A percentile compares a stretch with the other conserved stretches of the same genome.
These are phyloP conservation scores for Eucommia ulmoides DNA, from an alignment of 257 asterid genomes.

Conservation along the genomic window DNA sequence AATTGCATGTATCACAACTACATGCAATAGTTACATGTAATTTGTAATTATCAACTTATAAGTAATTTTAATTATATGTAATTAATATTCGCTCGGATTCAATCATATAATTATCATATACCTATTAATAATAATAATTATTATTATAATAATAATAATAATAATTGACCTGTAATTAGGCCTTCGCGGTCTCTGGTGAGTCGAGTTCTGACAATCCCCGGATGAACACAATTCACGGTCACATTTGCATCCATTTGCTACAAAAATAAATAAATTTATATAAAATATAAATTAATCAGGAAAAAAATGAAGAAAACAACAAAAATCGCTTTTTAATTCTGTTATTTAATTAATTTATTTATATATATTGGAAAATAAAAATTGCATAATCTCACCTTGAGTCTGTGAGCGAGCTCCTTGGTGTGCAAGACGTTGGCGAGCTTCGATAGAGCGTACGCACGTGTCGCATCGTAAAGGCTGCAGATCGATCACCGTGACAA, in stretches of 20 bases:
- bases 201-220: conserved; percentile 91
- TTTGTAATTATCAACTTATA: too few relatives aligned
- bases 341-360: too few relatives aligned
- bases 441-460: conserved; percentile 98
- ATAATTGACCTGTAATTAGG: conserved; percentile 46
- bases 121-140: neutral
- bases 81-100: too few relatives aligned
- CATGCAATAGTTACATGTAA: too few relatives aligned
- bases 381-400: conserved; percentile 42
- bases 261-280: conserved; percentile 15
- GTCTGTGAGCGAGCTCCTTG: conserved; percentile 77
- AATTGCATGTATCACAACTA: too few relatives aligned
- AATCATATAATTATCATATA: too few relatives aligned
- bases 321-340: conserved; percentile 29
- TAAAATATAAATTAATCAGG: too few relatives aligned
- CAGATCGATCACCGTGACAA: conserved; percentile 14
- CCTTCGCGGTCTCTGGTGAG: conserved; percentile 96
- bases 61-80: too few relatives aligned
- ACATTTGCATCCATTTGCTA: conserved; percentile 84
- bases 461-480: conserved; percentile 92
- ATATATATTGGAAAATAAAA: too few relatives aligned
- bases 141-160: neutral
- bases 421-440: conserved; percentile 97
- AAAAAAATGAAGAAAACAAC: too few relatives aligned
- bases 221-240: conserved; percentile 86